These are phyloP conservation scores for Sugiyamaella floridensis DNA, from an alignment of 805 yeast genomes.

Conservation along the genomic window DNA sequence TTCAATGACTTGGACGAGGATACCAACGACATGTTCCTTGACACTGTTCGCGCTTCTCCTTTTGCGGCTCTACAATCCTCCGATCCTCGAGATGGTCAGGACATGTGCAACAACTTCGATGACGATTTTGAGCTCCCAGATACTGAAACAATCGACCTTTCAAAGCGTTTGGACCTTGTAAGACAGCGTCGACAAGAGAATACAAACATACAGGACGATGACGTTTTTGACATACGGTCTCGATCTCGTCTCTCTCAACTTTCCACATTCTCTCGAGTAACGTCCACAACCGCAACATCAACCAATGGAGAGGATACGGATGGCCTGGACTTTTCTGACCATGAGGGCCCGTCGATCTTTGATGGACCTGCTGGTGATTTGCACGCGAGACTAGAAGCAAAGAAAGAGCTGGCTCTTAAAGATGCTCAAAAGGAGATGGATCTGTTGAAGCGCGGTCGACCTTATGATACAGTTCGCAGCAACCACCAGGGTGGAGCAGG, in stretches of 20 bases:
- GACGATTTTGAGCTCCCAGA: constrained; percentile 12
- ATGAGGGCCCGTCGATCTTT: not conserved
- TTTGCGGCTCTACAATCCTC: no score
- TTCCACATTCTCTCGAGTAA: not conserved
- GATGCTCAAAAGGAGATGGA: constrained; percentile 16
- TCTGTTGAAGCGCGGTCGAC: constrained; percentile 5
- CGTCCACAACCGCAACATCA: not conserved
- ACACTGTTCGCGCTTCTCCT: not conserved
- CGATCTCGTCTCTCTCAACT: not conserved
- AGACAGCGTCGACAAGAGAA: not conserved
- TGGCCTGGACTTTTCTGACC: not conserved
- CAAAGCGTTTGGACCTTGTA: constrained; percentile 1
- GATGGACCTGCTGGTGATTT: constrained; percentile 7
- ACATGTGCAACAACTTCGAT: not conserved
- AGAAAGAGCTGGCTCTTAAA: constrained; percentile 8
- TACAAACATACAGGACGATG: not conserved
- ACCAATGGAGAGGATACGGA: not conserved
- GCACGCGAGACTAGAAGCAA: constrained; percentile 6
- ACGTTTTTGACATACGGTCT: not conserved
- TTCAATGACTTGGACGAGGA: not conserved
- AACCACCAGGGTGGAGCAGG: constrained; percentile 9
- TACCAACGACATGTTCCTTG: constrained; percentile 2
- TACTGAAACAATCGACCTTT: not conserved
- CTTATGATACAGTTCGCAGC: constrained; percentile 14
- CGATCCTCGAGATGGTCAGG: not conserved